Conservation (phyloP, 176 grass and related monocot species). For the Bolboschoenus planiculmis region DNA sequence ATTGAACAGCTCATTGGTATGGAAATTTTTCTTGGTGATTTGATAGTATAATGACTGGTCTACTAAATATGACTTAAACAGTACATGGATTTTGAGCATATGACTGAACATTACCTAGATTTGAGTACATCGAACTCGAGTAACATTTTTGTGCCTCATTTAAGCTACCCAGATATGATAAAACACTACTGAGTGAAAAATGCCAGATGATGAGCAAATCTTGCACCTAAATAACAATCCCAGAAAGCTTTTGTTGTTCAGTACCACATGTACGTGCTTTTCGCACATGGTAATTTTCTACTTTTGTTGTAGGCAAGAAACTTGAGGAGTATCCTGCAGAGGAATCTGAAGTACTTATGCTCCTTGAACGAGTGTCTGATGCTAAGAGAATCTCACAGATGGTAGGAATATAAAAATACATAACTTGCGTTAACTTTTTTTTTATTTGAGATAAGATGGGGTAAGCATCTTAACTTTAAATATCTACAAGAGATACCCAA, state of each 20-base stretch:
- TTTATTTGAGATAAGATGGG: background rate
- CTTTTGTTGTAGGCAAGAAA: constrained; percentile 34
- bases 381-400: constrained; percentile 63
- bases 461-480: background rate
- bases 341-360: constrained; percentile 49
- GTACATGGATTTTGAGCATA: background rate
- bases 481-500: background rate
- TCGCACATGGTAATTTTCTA: background rate
- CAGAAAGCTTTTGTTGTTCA: background rate
- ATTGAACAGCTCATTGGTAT: constrained; percentile 71
- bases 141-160: background rate
- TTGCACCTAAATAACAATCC: background rate
- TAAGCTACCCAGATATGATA: background rate
- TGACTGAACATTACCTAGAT: background rate
- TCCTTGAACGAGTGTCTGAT: constrained; percentile 46
- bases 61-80: background rate
- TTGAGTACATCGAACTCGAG: background rate
- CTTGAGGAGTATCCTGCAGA: constrained; percentile 40
- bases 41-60: no score
- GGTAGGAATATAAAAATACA: constrained; percentile 27
- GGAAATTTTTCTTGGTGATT: background rate
- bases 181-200: background rate
- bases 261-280: background rate
- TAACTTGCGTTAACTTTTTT: background rate
- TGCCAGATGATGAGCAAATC: background rate